Base-by-base conservation (phyloP, 345 rosid genomes). In the Gossypium longicalyx region DNA sequence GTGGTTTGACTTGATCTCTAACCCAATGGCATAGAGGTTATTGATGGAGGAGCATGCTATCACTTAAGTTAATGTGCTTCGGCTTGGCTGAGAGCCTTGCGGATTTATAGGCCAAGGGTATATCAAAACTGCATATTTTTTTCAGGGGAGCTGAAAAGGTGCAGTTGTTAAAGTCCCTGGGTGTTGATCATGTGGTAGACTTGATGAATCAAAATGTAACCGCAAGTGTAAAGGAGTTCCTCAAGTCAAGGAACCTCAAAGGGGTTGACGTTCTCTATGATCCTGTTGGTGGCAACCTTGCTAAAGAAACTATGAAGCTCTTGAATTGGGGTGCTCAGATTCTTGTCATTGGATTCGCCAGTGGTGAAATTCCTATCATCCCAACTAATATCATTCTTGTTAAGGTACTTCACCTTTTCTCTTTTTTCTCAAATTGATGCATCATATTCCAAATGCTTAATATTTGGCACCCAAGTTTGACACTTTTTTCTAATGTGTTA, bases 321-420 rank as follows among this genome's bases (percentile, higher is more conserved):
- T 81, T 95, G 78, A 93, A 85, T 20, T 93, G 97, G 97, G 92
- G 99, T 77, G 98, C 98, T 70, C 94, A 93, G 48, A 91, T 95
- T 79, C 84, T 93, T 51, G 88, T 91, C 48, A 93, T 93, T 17
- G 99, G 97, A 47, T 95, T 95, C 74, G 99, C 97, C 8, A 91
- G 98, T 75, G 98, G 98, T 3, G 97, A 93, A 52, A 13, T 93
- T 75, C 98, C 97, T 2, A 68, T 90, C 48, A 90, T 93, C 79
- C 96, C 97, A 8, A 90, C 91, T 64, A 95, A 93, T 76, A 85
- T 95, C 71, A 90, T 97, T 51, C 99, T 95, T 27, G 93, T 93
- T 53, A 95, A 90, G 97, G 98, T 95, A 84, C 66, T 9, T 51
- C 11, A 17, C 75, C 72, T 34, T 49, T 61, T 48, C 58, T 54